phyloP scores from a whole-genome alignment of 768 basidiomycete genomes.

The Mycena kentingensis region DNA sequence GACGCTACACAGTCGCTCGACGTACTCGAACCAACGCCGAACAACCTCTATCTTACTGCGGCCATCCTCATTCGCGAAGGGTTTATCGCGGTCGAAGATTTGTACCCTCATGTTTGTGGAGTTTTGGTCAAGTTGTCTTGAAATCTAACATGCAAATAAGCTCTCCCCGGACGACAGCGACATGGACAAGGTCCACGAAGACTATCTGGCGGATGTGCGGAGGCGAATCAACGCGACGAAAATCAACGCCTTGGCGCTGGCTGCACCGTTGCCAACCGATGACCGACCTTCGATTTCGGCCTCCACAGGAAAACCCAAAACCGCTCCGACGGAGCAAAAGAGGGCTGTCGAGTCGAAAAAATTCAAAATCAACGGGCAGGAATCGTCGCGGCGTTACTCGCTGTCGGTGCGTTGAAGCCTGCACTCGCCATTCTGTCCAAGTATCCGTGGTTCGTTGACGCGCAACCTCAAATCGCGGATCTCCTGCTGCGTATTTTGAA shows the following conservation, averaged over 20 bases:
- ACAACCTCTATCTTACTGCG: conserved; percentile 75
- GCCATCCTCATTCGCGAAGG: conserved; percentile 90
- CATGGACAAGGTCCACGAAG: conserved; percentile 67
- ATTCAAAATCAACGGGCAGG: conserved; percentile 74
- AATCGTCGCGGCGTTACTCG: conserved; percentile 76
- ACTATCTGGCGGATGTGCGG: conserved; percentile 65
- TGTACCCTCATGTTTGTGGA: conserved; percentile 89
- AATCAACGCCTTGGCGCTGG: conserved; percentile 79
- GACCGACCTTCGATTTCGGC: conserved; percentile 40
- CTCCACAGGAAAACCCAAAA: conserved; percentile 38
- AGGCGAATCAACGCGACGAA: conserved; percentile 69
- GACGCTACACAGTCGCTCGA: conserved; percentile 50
- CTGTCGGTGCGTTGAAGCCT: conserved; percentile 81
- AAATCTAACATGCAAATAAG: conserved; percentile 38
- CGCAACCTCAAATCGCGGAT: conserved; percentile 83
- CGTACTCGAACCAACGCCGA: conserved; percentile 61
- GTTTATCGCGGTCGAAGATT: conserved; percentile 81
- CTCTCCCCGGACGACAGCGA: conserved; percentile 74
- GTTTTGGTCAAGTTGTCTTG: conserved; percentile 1
- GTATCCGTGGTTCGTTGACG: conserved; percentile 84
- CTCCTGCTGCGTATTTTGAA: conserved; percentile 77
- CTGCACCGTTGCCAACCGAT: conserved; percentile 72
- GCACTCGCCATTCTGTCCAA: conserved; percentile 77
- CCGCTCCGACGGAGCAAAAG: conserved; percentile 40
- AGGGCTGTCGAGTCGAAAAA: conserved; percentile 38